Base-by-base conservation (phyloP, 306 rosid genomes). In the Gleditsia sinensis region DNA sequence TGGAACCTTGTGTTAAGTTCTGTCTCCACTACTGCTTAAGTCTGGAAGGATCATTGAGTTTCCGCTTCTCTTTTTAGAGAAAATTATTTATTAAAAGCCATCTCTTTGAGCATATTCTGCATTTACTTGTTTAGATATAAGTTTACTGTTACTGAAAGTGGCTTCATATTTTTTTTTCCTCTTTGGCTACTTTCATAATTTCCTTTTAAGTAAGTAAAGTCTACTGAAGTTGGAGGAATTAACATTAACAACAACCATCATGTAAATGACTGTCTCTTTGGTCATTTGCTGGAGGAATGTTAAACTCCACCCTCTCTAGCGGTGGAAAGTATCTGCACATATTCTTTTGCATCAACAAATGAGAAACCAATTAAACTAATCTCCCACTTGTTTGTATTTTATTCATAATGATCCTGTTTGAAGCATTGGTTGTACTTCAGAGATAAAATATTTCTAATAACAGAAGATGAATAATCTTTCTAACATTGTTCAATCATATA, bases 1-100 rank as follows among this genome's bases (percentile, higher is more conserved):
- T 56, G 66, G 72, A 43, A 72, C 55, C 68, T 58, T 11, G 24
- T 50, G 9, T 55, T 28, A 75, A 54, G 10, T 63, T 76, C 49
- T 62, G 16, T 71, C 66, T 71, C 37, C 14, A 0, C 33, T 13
- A 63, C 65, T 54, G 56, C 43, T 43, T 62, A 25, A 23, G 32
- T 39, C 1, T 64, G 42, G 67, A 56, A 57, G n/a, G 50, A 48
- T 37, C 20, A 55, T 19, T 33, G 27, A 20, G 14, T 6, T 58
- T 71, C 72, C 16, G 37, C 67, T 71, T 37, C 16, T 55, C 32
- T 59, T 28, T 21, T 6, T 13, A 11, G 23, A 48, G 54, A 56
- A 56, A 74, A 50, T 56, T 27, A 33, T 49, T 42, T 4, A 46
- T 60, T 54, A 53, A 14, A 33, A 23, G 59, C n/a, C 42, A 50